phyloP scores from a whole-genome alignment of 1,284 basidiomycete genomes.

The Vanrija sp. region DNA sequence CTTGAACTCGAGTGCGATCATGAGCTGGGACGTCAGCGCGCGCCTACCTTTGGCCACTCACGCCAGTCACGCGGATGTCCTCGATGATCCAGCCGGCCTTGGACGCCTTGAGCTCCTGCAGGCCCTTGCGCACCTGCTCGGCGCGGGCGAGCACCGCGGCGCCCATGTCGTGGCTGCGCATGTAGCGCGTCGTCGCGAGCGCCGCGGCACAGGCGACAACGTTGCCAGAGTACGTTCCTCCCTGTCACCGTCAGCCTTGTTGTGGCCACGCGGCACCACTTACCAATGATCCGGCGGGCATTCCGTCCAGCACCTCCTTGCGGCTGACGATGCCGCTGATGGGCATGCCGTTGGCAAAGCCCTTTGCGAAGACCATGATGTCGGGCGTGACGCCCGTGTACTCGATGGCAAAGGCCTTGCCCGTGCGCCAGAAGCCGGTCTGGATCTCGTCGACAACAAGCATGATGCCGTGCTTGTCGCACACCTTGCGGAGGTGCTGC shows the following conservation, averaged over 20 bases:
- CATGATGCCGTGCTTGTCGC: conserved; percentile 73
- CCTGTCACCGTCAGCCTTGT: conserved; percentile 29
- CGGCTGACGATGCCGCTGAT: conserved; percentile 78
- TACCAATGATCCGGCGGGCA: conserved; percentile 24
- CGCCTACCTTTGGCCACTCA: conserved; percentile 11
- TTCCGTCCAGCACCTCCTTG: conserved; percentile 64
- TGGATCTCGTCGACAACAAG: conserved; percentile 62
- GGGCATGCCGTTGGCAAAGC: conserved; percentile 62
- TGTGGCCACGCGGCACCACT: conserved; percentile 13
- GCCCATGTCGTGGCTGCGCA: conserved; percentile 55
- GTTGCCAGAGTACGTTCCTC: conserved; percentile 61
- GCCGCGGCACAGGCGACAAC: conserved; percentile 81
- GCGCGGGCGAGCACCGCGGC: conserved; percentile 71
- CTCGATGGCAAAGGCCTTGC: conserved; percentile 72
- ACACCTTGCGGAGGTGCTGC: conserved; percentile 69
- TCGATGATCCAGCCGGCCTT: conserved; percentile 54
- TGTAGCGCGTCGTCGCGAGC: conserved; percentile 52
- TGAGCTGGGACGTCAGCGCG: conserved; percentile 51
- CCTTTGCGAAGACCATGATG: conserved; percentile 77
- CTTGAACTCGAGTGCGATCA: conserved; percentile 70
- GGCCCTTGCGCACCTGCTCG: conserved; percentile 60
- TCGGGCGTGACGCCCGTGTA: conserved; percentile 68
- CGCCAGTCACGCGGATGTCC: conserved; percentile 69
- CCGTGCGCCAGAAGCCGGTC: conserved; percentile 50
- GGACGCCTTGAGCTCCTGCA: too few relatives aligned